Conservation (phyloP, 331 rosid species). For the Malus hybrid region DNA sequence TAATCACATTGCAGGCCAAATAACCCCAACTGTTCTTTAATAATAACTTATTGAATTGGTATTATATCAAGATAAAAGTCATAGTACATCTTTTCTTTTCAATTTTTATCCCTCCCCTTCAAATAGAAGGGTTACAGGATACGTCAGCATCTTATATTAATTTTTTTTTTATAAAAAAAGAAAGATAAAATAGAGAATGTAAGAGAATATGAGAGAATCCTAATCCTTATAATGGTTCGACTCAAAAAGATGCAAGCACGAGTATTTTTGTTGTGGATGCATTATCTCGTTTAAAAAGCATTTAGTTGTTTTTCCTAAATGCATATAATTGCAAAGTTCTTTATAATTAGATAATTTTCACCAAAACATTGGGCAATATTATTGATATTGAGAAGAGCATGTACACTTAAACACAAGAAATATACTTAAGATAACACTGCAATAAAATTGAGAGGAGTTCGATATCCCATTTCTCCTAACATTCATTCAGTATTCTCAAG, state of each 20-base stretch:
- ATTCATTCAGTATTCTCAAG: slow-evolving; percentile 13
- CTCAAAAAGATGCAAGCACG: not conserved
- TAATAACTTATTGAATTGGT: not conserved
- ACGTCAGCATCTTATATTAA: too few relatives aligned
- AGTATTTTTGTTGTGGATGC: too few relatives aligned
- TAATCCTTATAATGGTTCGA: not conserved
- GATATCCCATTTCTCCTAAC: slow-evolving; percentile 1
- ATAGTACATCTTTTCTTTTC: not conserved
- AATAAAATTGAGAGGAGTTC: slow-evolving; percentile 5
- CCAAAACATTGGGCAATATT: not conserved
- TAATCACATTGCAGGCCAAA: not conserved
- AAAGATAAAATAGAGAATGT: too few relatives aligned
- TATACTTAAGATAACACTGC: not conserved
- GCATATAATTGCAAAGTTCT: not conserved
- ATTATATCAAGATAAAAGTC: not conserved
- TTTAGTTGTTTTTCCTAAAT: not conserved
- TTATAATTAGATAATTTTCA: not conserved
- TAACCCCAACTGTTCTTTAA: too few relatives aligned
- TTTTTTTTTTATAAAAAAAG: too few relatives aligned
- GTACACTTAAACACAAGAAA: too few relatives aligned
- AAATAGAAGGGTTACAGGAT: too few relatives aligned
- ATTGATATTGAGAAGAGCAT: too few relatives aligned
- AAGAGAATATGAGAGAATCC: too few relatives aligned
- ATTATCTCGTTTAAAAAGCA: not conserved
- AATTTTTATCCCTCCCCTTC: too few relatives aligned